A percentile compares a stretch with the other conserved stretches of the same genome.
Evolutionary conservation across 2,329 filamentous ascomycete species (phyloP).

Genomic region (Pseudogymnoascus verrucosus): DNA sequence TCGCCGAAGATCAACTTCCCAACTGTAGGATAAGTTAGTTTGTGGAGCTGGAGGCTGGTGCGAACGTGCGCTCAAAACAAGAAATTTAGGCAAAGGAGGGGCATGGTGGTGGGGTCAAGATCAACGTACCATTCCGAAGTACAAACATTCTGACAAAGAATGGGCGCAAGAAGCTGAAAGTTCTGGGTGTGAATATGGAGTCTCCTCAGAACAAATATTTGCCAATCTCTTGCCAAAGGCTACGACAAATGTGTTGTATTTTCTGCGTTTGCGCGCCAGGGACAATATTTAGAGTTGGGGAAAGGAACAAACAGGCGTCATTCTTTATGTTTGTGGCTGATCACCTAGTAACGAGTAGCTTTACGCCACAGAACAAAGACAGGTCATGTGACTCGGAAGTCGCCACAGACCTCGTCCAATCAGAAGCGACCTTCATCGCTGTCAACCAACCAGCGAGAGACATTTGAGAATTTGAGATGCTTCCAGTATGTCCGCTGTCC

Average conservation of each 20-base stretch:
- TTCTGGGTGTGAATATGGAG: not conserved
- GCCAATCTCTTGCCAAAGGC: conserved; percentile 1
- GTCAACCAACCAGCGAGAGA: not conserved
- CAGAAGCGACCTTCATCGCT: not conserved
- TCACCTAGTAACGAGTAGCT: not conserved
- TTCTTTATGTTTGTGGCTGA: conserved; percentile 10
- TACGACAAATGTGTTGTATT: not conserved
- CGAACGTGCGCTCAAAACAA: conserved; percentile 18
- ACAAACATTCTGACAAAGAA: conserved; percentile 40
- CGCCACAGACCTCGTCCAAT: not conserved
- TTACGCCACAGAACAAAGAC: conserved; percentile 7
- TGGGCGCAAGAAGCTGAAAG: not conserved
- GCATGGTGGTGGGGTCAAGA: conserved; percentile 14
- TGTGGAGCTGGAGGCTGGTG: conserved; percentile 10
- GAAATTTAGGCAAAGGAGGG: conserved; percentile 14
- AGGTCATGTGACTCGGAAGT: not conserved
- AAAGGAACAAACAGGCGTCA: conserved; percentile 10
- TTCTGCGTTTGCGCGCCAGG: not conserved
- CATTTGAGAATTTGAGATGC: not conserved
- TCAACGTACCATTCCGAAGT: conserved; percentile 44
- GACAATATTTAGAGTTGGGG: conserved; percentile 1
- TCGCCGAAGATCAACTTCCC: conserved; percentile 90
- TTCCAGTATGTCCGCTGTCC: not conserved
- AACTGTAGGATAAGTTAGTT: conserved; percentile 42
- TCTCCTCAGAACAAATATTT: conserved; percentile 9